These are phyloP conservation scores for Mortierella sp. DNA, from an alignment of 371 early-diverging fungal genomes.

Conservation along the genomic window DNA sequence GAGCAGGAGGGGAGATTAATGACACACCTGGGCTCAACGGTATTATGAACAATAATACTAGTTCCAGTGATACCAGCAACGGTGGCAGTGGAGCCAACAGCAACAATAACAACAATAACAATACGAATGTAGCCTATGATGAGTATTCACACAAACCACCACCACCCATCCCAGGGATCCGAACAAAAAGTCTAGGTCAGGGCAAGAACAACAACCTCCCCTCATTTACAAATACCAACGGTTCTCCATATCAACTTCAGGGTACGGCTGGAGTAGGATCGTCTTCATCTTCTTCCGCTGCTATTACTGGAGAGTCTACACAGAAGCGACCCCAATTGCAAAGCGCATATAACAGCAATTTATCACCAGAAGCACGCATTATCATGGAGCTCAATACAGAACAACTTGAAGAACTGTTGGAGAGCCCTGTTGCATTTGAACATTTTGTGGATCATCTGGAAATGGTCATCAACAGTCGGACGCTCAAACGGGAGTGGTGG, in stretches of 20 bases:
- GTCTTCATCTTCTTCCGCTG: constrained; percentile 1
- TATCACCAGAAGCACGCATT: constrained; percentile 43
- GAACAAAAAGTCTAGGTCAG: constrained; percentile 35
- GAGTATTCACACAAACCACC: constrained; percentile 51
- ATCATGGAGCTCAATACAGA: constrained; percentile 42
- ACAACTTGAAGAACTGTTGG: constrained; percentile 63
- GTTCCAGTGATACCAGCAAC: not conserved
- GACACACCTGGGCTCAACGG: constrained; percentile 11
- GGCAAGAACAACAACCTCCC: constrained; percentile 9
- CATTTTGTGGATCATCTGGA: constrained; percentile 66
- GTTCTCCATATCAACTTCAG: constrained; percentile 10
- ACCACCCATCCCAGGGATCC: constrained; percentile 47
- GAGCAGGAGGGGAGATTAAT: not conserved
- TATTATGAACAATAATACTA: not conserved
- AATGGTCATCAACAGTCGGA: constrained; percentile 62
- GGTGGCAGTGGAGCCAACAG: not conserved
- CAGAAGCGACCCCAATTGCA: constrained; percentile 9
- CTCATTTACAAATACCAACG: constrained; percentile 20
- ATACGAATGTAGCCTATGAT: constrained; percentile 15
- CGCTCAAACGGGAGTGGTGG: constrained; percentile 64
- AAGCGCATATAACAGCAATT: constrained; percentile 7
- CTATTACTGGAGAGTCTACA: constrained; percentile 7
- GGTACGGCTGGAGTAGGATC: not conserved
- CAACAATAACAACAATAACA: too few relatives aligned
- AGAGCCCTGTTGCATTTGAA: constrained; percentile 66